A percentile compares a stretch with the other conserved stretches of the same genome.
Evolutionary conservation across 352 stramenopile genomes (phyloP).

Genomic region (Globisporangium nunn): DNA sequence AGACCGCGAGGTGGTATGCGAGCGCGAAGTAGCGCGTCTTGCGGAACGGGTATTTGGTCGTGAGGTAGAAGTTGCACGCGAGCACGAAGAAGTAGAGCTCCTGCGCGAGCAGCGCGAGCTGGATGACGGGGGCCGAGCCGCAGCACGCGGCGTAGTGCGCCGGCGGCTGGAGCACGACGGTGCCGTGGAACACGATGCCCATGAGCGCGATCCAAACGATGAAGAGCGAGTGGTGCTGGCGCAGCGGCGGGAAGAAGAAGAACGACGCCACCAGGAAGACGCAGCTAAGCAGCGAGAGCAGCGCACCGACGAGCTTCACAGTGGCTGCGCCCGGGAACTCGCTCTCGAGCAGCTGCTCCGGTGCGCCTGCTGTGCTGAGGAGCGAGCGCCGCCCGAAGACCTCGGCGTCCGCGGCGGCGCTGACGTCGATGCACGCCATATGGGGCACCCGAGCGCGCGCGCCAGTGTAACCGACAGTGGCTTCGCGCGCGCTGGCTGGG

Average conservation of each 20-base stretch:
- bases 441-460: background rate
- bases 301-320: constrained; percentile 52
- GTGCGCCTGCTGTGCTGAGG: background rate
- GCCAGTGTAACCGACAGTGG: background rate
- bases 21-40: constrained; percentile 59
- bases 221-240: constrained; percentile 70
- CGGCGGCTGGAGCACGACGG: constrained; percentile 40
- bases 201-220: constrained; percentile 80
- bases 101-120: constrained; percentile 67
- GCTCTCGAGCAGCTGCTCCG: constrained; percentile 22
- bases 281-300: constrained; percentile 68
- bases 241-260: constrained; percentile 71
- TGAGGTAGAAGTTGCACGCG: constrained; percentile 84
- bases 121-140: constrained; percentile 47
- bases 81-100: constrained; percentile 85
- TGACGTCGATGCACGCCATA: constrained; percentile 11
- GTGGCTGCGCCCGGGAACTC: constrained; percentile 51
- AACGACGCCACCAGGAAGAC: constrained; percentile 77
- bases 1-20: constrained; percentile 70
- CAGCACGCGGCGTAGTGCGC: constrained; percentile 54
- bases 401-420: constrained; percentile 12
- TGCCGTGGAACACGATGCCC: constrained; percentile 76
- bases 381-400: constrained; percentile 20
- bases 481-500: background rate
- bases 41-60: constrained; percentile 82